These are phyloP conservation scores for Exobasidium rhododendri DNA, from an alignment of 1,284 basidiomycete genomes.

Conservation along the genomic window DNA sequence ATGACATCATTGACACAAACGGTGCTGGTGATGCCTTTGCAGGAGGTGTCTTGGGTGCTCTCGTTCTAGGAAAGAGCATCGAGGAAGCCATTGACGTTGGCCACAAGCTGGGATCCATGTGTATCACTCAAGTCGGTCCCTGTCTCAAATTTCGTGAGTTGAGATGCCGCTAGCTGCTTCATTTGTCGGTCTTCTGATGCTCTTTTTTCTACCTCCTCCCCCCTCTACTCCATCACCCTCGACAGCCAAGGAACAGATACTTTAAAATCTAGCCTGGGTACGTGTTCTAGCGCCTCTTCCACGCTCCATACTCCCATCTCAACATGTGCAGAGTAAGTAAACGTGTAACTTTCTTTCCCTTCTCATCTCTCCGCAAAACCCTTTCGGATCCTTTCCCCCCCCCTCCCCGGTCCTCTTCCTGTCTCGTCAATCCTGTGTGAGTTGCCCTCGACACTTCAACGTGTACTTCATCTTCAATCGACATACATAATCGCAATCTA, in stretches of 20 bases:
- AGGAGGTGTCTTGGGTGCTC: slow-evolving; percentile 90
- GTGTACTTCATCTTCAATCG: neutral
- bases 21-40: slow-evolving; percentile 99
- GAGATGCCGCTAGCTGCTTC: neutral
- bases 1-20: slow-evolving; percentile 83
- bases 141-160: slow-evolving; percentile 47
- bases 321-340: slow-evolving; percentile 4
- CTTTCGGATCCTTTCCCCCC: neutral
- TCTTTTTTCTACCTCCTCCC: too few relatives aligned
- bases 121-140: slow-evolving; percentile 72
- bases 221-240: too few relatives aligned
- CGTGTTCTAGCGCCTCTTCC: too few relatives aligned
- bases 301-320: slow-evolving; percentile 1
- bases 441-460: neutral
- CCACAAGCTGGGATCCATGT: slow-evolving; percentile 84
- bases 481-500: too few relatives aligned
- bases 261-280: too few relatives aligned
- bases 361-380: neutral
- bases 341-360: neutral
- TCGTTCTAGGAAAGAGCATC: slow-evolving; percentile 73
- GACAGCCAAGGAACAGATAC: slow-evolving; percentile 1
- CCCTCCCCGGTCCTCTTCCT: neutral
- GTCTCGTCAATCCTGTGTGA: neutral
- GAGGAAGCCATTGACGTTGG: slow-evolving; percentile 79
- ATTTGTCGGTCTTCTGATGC: neutral